These are phyloP conservation scores for Physaria fendleri DNA, from an alignment of 345 rosid genomes.

Conservation along the genomic window DNA sequence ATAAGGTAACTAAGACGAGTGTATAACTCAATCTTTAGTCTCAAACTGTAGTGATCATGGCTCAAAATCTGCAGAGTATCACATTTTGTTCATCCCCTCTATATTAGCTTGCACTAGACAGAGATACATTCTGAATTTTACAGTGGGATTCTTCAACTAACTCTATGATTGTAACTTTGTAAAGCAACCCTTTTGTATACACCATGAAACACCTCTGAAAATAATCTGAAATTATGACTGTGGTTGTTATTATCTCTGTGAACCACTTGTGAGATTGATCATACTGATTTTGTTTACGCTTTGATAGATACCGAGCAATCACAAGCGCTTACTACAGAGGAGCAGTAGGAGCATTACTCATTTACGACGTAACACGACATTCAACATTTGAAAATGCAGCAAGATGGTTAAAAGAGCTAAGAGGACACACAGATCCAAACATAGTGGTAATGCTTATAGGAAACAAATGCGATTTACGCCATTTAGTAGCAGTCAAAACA, in stretches of 20 bases:
- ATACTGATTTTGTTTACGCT: neutral
- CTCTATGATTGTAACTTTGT: neutral
- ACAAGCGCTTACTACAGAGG: conserved; percentile 67
- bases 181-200: neutral
- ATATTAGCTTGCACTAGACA: neutral
- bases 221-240: neutral
- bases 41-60: neutral
- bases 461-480: conserved; percentile 59
- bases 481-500: conserved; percentile 46
- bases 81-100: neutral
- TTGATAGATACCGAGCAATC: conserved; percentile 51
- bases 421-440: conserved; percentile 53
- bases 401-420: conserved; percentile 54
- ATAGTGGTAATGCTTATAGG: conserved; percentile 67
- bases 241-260: neutral
- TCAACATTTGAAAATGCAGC: conserved; percentile 56
- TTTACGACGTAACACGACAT: conserved; percentile 54
- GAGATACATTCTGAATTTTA: neutral
- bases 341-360: conserved; percentile 57
- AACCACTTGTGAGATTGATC: neutral
- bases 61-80: neutral
- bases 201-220: neutral
- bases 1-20: neutral
- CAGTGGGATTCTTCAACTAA: neutral
- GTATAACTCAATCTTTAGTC: neutral